phyloP scores from a whole-genome alignment of 148 eudicot genomes.

The Rhododendron mucronatum region DNA sequence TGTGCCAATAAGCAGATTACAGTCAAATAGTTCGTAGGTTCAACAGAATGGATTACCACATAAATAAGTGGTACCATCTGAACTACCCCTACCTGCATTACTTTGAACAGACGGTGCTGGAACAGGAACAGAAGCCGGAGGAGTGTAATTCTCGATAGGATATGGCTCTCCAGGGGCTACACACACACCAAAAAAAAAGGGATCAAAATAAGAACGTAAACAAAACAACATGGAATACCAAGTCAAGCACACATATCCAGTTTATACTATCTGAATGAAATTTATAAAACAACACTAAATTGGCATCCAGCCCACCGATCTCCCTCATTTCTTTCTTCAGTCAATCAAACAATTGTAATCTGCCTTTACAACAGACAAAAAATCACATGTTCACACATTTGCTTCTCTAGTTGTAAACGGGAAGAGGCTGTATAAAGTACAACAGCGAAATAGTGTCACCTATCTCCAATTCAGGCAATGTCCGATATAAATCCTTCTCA shows the following conservation, averaged over 20 bases:
- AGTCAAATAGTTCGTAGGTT: background rate
- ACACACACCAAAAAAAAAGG: background rate
- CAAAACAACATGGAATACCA: background rate
- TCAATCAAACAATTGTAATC: background rate
- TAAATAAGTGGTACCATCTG: background rate
- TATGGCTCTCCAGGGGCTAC: conserved; percentile 91
- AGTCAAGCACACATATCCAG: background rate
- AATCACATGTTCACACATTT: background rate
- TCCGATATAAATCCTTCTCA: background rate
- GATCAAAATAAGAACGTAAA: background rate
- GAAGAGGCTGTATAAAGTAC: background rate
- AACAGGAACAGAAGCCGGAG: conserved; percentile 49
- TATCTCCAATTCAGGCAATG: background rate
- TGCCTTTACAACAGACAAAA: background rate
- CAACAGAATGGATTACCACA: background rate
- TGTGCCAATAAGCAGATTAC: background rate
- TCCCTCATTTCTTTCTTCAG: background rate
- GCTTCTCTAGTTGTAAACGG: background rate
- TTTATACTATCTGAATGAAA: background rate
- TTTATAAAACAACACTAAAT: background rate
- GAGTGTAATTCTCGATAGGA: conserved; percentile 29
- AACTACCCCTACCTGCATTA: conserved; percentile 39
- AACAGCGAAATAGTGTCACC: background rate
- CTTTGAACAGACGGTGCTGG: conserved; percentile 45
- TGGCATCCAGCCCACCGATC: background rate